phyloP scores from a whole-genome alignment of 116 monocot species.

The Thalassia testudinum region DNA sequence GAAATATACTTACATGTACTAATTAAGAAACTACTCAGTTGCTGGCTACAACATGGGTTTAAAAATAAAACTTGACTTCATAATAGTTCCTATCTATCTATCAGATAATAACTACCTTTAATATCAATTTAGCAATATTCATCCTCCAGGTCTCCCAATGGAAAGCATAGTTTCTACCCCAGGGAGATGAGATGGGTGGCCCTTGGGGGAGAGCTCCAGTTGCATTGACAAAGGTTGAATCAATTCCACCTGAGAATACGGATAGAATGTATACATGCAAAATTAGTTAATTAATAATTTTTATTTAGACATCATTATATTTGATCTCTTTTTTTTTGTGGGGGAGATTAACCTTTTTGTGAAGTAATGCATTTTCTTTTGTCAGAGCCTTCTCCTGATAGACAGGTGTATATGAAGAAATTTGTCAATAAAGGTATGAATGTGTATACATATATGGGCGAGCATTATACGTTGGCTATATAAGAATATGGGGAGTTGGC shows the following conservation, averaged over 20 bases:
- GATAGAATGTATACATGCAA: neutral
- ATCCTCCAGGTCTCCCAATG: conserved; percentile 42
- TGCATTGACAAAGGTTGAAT: neutral
- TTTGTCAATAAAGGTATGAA: neutral
- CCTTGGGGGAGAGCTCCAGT: neutral
- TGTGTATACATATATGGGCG: neutral
- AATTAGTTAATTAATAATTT: neutral
- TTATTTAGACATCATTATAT: neutral
- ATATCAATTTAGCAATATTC: too few species aligned
- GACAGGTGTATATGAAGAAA: neutral
- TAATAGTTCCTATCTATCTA: too few species aligned
- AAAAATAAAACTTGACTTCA: too few species aligned
- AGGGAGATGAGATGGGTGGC: neutral
- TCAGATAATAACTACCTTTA: too few species aligned
- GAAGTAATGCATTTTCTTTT: conserved; percentile 29
- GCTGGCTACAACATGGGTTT: too few species aligned
- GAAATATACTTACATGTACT: too few species aligned
- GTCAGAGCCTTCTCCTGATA: conserved; percentile 23
- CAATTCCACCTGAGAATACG: neutral
- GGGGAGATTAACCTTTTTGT: conserved; percentile 15
- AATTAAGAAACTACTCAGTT: too few species aligned
- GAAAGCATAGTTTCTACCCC: conserved; percentile 52
- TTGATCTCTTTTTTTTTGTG: neutral
- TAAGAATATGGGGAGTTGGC: too few species aligned
- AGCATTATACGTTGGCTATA: too few species aligned